Base-by-base conservation (phyloP, 352 stramenopile genomes). In the Aphanomyces stellatus region DNA sequence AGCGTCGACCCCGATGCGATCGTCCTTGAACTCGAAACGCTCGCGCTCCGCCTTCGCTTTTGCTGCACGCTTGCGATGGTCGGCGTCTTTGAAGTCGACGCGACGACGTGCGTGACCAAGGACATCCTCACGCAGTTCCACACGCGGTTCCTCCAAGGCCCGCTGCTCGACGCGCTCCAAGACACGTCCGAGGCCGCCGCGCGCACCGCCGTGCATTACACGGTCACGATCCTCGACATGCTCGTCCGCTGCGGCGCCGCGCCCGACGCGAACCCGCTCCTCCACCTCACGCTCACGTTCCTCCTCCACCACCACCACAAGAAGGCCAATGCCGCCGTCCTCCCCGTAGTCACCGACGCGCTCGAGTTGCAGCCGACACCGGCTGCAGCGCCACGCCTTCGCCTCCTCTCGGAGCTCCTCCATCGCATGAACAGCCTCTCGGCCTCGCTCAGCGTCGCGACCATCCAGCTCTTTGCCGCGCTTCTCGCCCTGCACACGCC, bases 41-140 rank as follows among this genome's bases (percentile, higher is more conserved):
- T 95, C 0, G 79, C 85, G 33, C 74, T 79, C 0, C 74, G 84
- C 4, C 61, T 95, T n/a, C 86, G 84, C 1, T 95, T 95, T 64
- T 95, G 86, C 66, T 91, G 81, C 27, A 93, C 86, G 17, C 72
- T 95, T 19, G 72, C 80, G 0, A 93, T 95, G 86, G 83, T 93
- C 25, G 86, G 81, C 19, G 81, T 79, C 15, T 91, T 79, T 57
- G 78, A 93, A 51, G 69, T 92, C 31, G 53, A 80, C 40, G 74
- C 76, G 2, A 68, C 76, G 2, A 66, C 71, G 31, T 94, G 84
- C 8, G 91, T 95, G 62, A 87, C 82, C 4, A 78, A 85, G 41
- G 81, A 93, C 65, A 72, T 95, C 19, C 53, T 92, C 33, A 65
- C 79, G 40, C 81, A 91, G 46, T 93, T 95, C 59, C 77, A 77